Evolutionary conservation across 352 stramenopile genomes (phyloP), one percentile per base, ranked within the genome.

Genomic region (Aphanomyces cochlioides): DNA sequence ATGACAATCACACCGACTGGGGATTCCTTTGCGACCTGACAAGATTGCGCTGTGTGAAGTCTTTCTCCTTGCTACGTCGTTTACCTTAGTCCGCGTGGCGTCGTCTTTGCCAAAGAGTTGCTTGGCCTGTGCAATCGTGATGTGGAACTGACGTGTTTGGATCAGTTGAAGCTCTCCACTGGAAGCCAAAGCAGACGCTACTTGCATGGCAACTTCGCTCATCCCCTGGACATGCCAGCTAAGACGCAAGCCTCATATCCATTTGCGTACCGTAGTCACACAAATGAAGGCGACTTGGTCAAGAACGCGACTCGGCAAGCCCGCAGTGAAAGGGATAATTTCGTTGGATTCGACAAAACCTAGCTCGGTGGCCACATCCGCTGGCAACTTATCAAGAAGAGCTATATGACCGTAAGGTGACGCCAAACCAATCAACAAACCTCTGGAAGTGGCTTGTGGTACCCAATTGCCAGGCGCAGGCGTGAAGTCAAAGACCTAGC

Each of bases 401-500:
- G 28, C 28, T 28, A 28, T 28, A 28, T 28, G 28, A 28, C 28
- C 28, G 28, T 28, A 2, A 28, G 28, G 28, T 28, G 28, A 28
- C 28, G 28, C 28, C 28, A 28, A 28, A 28, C 28, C 28, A 28
- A 28, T 28, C 28, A 28, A 28, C 28, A 28, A 28, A 28, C 28
- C 28, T 28, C 28, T 28, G 28, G 28, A 28, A 28, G 28, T 28
- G 28, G 28, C 28, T 28, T 28, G 28, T 28, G 19, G 28, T 21
- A 19, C 37, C 43, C 47, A 59, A 43, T 69, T 69, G 13, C 50
- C 47, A 4, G n/a, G 3, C 2, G n/a, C 37, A 5, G 64, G 64
- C 3, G 64, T 70, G 40, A 70, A 70, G 45, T 70, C 64, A 47
- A 63, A 70, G 13, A 70, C 38, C 64, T 70, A 60, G 34, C 2